These are phyloP conservation scores for Tilletia setariae DNA, from an alignment of 1,284 basidiomycete species.

Conservation along the genomic window DNA sequence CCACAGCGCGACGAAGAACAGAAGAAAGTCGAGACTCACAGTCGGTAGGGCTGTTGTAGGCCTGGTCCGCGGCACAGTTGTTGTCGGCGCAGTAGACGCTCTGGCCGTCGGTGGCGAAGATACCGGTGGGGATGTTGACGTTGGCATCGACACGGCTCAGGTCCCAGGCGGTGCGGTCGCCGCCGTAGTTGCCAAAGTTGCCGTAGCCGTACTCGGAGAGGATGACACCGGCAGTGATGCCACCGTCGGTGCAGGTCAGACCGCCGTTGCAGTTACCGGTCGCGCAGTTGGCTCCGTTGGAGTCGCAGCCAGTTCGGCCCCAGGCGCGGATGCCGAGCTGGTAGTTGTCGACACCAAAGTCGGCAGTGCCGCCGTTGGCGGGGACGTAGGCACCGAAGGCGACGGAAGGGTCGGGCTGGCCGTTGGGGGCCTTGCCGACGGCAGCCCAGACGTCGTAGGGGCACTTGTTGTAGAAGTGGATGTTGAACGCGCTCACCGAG, in stretches of 20 bases:
- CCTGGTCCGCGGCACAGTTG: slow-evolving; percentile 17
- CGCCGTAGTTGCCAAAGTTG: not conserved
- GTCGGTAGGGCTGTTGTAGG: slow-evolving; percentile 8
- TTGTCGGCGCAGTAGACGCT: not conserved
- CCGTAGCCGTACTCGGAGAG: slow-evolving; percentile 21
- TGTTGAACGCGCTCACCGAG: slow-evolving; percentile 16
- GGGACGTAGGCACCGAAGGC: slow-evolving; percentile 22
- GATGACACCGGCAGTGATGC: slow-evolving; percentile 27
- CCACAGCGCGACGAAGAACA: no score
- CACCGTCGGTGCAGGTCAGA: slow-evolving; percentile 25
- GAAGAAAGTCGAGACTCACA: not conserved
- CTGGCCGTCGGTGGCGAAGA: slow-evolving; percentile 13
- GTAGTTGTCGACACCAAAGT: slow-evolving; percentile 22
- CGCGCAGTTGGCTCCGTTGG: slow-evolving; percentile 26
- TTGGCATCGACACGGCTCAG: slow-evolving; percentile 21
- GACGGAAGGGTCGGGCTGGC: slow-evolving; percentile 26
- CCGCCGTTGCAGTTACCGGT: slow-evolving; percentile 29
- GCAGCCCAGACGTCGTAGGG: slow-evolving; percentile 28
- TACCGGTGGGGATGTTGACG: slow-evolving; percentile 22
- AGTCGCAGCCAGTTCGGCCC: slow-evolving; percentile 32
- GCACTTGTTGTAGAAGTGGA: slow-evolving; percentile 30
- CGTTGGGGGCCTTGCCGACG: slow-evolving; percentile 30
- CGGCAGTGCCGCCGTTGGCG: slow-evolving; percentile 13
- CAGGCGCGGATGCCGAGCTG: slow-evolving; percentile 27
- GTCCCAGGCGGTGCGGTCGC: slow-evolving; percentile 19